A percentile compares a stretch with the other conserved stretches of the same genome.
These are phyloP conservation scores for Diplodia corticola DNA, from an alignment of 2,329 filamentous ascomycete genomes.

Conservation along the genomic window DNA sequence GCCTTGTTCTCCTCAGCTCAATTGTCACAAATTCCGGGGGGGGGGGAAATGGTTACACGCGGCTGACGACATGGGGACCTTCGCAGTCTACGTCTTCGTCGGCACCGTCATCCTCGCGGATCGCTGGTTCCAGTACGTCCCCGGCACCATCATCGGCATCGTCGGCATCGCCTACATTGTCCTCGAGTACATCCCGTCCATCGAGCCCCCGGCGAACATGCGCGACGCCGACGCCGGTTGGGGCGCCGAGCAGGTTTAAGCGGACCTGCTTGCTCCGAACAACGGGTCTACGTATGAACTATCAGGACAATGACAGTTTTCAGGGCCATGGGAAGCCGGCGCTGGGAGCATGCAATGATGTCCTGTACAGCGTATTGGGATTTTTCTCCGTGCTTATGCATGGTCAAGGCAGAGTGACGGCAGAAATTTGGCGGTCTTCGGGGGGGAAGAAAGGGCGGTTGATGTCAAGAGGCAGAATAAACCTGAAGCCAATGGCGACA, in stretches of 20 bases:
- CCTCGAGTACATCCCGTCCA: slow-evolving; percentile 53
- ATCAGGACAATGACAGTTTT: no score
- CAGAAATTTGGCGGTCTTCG: background rate
- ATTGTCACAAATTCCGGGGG: no score
- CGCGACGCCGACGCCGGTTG: slow-evolving; percentile 55
- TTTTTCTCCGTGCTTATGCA: background rate
- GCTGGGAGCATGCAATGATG: background rate
- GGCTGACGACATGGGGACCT: slow-evolving; percentile 24
- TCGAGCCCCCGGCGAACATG: slow-evolving; percentile 57
- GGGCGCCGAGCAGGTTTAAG: slow-evolving; percentile 56
- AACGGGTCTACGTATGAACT: no score
- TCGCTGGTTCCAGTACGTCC: slow-evolving; percentile 67
- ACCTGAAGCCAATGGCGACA: background rate
- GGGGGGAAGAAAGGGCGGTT: background rate
- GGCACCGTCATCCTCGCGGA: slow-evolving; percentile 79
- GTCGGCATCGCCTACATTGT: slow-evolving; percentile 73
- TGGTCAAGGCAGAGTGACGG: background rate
- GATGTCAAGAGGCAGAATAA: background rate
- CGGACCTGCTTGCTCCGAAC: background rate
- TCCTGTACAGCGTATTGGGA: background rate
- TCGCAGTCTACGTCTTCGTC: slow-evolving; percentile 92
- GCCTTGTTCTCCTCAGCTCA: background rate
- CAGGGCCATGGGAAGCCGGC: background rate
- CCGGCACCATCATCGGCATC: slow-evolving; percentile 75
- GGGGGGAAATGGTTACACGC: background rate